Percentiles rank a stretch among this genome's conserved stretches.
phyloP scores from a whole-genome alignment of 805 yeast species.

The Kodamaea jinghongensis region DNA sequence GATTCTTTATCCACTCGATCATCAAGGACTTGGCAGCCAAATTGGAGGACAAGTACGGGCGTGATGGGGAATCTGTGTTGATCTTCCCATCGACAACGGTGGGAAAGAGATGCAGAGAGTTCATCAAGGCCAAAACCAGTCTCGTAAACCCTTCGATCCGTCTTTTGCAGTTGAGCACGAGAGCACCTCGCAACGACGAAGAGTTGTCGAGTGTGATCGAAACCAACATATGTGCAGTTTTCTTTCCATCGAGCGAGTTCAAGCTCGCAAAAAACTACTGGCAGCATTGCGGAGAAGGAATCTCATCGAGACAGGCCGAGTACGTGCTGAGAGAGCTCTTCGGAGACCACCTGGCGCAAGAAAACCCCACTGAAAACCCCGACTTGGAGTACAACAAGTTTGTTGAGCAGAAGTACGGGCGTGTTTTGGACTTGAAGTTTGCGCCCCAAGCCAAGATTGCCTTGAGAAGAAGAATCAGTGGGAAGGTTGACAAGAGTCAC shows the following conservation, averaged over 20 bases:
- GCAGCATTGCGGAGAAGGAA: slow-evolving; percentile 98
- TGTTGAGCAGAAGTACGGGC: slow-evolving; percentile 87
- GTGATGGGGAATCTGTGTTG: slow-evolving; percentile 72
- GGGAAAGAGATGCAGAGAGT: slow-evolving; percentile 85
- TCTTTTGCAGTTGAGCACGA: slow-evolving; percentile 70
- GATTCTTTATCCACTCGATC: slow-evolving; percentile 68
- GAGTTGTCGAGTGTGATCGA: slow-evolving; percentile 62
- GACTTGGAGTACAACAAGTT: slow-evolving; percentile 54
- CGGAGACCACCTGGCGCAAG: slow-evolving; percentile 1
- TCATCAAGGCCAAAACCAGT: slow-evolving; percentile 45
- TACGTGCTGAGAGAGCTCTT: slow-evolving; percentile 66
- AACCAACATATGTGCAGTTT: slow-evolving; percentile 73
- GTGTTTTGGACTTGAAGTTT: slow-evolving; percentile 76
- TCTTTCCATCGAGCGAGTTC: slow-evolving; percentile 60
- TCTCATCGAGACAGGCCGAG: slow-evolving; percentile 86
- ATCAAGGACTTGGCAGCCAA: slow-evolving; percentile 55
- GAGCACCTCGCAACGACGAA: slow-evolving; percentile 57
- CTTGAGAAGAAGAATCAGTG: slow-evolving; percentile 71
- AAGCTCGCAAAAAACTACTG: slow-evolving; percentile 80
- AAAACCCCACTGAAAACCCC: slow-evolving; percentile 3
- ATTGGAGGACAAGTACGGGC: slow-evolving; percentile 68
- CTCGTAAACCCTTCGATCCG: slow-evolving; percentile 37
- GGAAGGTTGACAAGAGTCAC: slow-evolving; percentile 49
- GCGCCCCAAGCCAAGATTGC: slow-evolving; percentile 75
- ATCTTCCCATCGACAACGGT: slow-evolving; percentile 74